Percentiles rank a stretch among this genome's conserved stretches.
Evolutionary conservation across 169 alveolate genomes (phyloP).

Genomic region (Eimeria maxima): DNA sequence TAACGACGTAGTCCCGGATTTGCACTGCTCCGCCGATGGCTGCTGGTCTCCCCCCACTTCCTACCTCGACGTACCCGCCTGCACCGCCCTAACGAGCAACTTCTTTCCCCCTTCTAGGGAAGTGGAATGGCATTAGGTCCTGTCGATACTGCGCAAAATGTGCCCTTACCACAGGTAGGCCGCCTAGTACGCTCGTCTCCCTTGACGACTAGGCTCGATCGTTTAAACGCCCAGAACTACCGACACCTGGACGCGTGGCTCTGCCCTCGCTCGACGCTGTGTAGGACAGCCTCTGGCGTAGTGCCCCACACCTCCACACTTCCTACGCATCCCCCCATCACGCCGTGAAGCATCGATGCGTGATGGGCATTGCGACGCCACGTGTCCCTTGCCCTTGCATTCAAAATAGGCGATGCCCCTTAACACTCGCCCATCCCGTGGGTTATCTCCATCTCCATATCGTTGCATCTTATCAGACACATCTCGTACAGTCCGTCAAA

Average conservation of each 20-base stretch:
- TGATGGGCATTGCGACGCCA: neutral
- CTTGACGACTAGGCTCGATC: neutral
- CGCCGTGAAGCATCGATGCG: neutral
- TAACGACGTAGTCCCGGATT: neutral
- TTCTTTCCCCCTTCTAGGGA: neutral
- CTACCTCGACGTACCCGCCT: neutral
- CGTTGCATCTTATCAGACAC: neutral
- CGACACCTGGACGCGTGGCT: neutral
- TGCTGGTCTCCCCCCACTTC: neutral
- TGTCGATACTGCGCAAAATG: neutral
- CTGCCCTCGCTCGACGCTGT: neutral
- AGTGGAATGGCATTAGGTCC: neutral
- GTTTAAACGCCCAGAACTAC: neutral
- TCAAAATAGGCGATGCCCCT: neutral
- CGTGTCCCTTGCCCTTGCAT: neutral
- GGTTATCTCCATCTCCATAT: neutral
- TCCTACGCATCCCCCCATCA: neutral
- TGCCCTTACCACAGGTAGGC: neutral
- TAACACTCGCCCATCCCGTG: neutral
- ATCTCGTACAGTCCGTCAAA: neutral
- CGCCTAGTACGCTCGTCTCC: slow-evolving; percentile 17
- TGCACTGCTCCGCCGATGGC: neutral
- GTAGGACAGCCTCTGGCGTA: slow-evolving; percentile 13
- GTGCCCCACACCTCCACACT: slow-evolving; percentile 10
- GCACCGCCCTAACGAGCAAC: neutral